Evolutionary conservation across 2,329 filamentous ascomycete species (phyloP).

Genomic region (Apiospora kogelbergensis): DNA sequence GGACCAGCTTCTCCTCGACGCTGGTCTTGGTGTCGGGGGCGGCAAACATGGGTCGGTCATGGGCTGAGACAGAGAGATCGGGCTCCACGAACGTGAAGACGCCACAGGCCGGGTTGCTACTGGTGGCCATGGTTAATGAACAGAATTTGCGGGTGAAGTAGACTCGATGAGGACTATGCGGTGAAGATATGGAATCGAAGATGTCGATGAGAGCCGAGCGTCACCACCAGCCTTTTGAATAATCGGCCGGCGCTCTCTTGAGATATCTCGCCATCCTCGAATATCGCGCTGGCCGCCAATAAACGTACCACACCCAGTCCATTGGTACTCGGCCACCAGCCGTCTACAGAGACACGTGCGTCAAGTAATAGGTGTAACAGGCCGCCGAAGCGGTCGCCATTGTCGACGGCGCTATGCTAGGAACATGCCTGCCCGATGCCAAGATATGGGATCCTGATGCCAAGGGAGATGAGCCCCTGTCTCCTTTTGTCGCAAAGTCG

Average conservation of each 20-base stretch:
- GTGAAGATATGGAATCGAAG: neutral
- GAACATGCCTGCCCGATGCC: neutral
- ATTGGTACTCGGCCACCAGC: neutral
- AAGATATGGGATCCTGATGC: neutral
- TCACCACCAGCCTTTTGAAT: neutral
- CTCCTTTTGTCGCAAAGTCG: neutral
- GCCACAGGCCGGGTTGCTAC: neutral
- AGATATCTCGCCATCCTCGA: neutral
- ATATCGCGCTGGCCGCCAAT: neutral
- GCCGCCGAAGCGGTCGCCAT: neutral
- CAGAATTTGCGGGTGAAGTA: neutral
- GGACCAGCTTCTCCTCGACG: slow-evolving; percentile 7
- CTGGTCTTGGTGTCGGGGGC: slow-evolving; percentile 3
- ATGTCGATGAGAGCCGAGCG: slow-evolving; percentile 2
- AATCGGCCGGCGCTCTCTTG: neutral
- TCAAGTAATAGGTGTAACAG: neutral
- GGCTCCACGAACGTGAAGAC: slow-evolving; percentile 8
- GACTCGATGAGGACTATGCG: neutral
- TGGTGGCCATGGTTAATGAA: neutral
- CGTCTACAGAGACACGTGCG: neutral
- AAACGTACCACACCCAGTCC: neutral
- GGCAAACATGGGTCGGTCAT: slow-evolving; percentile 5
- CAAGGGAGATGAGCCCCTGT: neutral
- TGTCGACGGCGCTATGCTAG: neutral
- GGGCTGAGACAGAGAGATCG: slow-evolving; percentile 1